phyloP scores from a whole-genome alignment of 176 grass and related monocot genomes.

The Musa itinerans region DNA sequence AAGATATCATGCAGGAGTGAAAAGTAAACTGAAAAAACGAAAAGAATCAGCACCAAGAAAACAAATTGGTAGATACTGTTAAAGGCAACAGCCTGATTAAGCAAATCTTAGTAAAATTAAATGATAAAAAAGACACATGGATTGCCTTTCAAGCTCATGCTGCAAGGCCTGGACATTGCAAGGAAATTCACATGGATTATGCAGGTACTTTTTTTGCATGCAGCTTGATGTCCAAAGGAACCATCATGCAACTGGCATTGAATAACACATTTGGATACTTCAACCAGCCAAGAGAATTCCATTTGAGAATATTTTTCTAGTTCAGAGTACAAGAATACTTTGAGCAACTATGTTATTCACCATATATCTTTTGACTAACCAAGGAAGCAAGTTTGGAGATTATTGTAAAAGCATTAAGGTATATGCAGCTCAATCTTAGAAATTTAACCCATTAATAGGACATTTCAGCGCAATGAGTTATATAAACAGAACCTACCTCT shows the following conservation, averaged over 20 bases:
- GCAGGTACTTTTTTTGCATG: neutral
- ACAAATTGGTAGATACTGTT: too few species aligned
- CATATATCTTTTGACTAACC: neutral
- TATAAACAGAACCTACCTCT: slow-evolving; percentile 39
- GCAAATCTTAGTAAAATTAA: too few species aligned
- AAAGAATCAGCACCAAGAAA: too few species aligned
- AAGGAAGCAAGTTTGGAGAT: neutral
- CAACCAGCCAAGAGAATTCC: neutral
- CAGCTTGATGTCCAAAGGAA: neutral
- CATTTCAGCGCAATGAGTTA: neutral
- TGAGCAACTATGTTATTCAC: neutral
- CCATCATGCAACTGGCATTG: neutral
- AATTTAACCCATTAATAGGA: neutral
- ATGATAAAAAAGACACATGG: too few species aligned
- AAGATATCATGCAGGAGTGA: neutral
- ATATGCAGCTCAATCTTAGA: neutral
- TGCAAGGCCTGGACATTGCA: too few species aligned
- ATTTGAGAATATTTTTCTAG: too few species aligned
- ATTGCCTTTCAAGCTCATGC: too few species aligned
- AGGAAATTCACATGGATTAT: neutral
- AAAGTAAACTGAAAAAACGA: too few species aligned
- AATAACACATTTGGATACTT: neutral
- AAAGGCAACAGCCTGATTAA: too few species aligned
- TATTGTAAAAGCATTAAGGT: neutral
- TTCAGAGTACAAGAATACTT: too few species aligned